These are phyloP conservation scores for Angophora floribunda DNA, from an alignment of 345 rosid genomes.

Conservation along the genomic window DNA sequence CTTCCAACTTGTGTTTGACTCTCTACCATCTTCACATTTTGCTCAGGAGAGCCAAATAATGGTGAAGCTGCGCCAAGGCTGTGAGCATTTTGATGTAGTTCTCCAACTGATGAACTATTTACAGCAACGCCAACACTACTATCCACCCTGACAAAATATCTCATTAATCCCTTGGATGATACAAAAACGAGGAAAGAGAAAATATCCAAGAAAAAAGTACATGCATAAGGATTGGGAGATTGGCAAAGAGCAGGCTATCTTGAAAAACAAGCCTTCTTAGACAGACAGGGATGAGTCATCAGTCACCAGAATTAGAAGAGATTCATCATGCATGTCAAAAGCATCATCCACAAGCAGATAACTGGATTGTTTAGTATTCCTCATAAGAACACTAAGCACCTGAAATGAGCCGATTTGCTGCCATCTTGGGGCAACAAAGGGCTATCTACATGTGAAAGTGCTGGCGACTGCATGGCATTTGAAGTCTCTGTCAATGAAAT, in stretches of 20 bases:
- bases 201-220: background rate
- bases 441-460: slow-evolving; percentile 16
- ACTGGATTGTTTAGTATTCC: background rate
- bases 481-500: slow-evolving; percentile 12
- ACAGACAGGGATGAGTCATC: background rate
- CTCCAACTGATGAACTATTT: slow-evolving; percentile 21
- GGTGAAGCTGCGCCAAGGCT: slow-evolving; percentile 12
- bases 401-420: slow-evolving; percentile 15
- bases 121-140: slow-evolving; percentile 18
- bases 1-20: slow-evolving; percentile 30
- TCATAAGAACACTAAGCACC: slow-evolving; percentile 18
- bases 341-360: background rate
- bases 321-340: background rate
- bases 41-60: slow-evolving; percentile 21
- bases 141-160: slow-evolving; percentile 26
- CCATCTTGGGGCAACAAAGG: slow-evolving; percentile 21
- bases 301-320: background rate
- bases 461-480: slow-evolving; percentile 17
- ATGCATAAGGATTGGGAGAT: background rate
- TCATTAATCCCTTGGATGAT: background rate
- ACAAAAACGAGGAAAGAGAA: background rate
- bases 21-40: slow-evolving; percentile 23
- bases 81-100: slow-evolving; percentile 12
- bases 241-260: background rate
- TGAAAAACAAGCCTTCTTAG: background rate